phyloP scores from a whole-genome alignment of 1,284 basidiomycete species.

The Cutaneotrichosporon dermatis region DNA sequence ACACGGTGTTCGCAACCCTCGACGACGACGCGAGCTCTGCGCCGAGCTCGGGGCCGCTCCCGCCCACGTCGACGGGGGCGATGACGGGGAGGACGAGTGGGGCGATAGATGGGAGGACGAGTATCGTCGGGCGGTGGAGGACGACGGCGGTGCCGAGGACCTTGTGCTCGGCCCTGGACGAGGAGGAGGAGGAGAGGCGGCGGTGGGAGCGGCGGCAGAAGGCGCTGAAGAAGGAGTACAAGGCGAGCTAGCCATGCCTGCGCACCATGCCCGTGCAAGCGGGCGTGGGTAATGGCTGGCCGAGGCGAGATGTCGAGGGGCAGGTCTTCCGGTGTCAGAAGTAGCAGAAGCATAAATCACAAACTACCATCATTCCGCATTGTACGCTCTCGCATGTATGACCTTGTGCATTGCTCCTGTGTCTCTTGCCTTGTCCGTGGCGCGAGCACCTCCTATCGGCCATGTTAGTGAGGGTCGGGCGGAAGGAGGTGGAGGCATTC shows the following conservation, averaged over 20 bases:
- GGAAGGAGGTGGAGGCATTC: no score
- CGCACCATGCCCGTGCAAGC: neutral
- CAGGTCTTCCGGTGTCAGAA: no score
- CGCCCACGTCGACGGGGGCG: conserved; percentile 23
- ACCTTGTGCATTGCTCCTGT: no score
- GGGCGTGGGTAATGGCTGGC: neutral
- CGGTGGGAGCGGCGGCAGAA: conserved; percentile 21
- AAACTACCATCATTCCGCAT: no score
- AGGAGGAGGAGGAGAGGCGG: conserved; percentile 45
- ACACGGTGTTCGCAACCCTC: conserved; percentile 30
- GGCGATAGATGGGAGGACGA: conserved; percentile 45
- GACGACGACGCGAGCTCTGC: conserved; percentile 28
- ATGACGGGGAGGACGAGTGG: conserved; percentile 27
- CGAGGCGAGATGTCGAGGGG: no score
- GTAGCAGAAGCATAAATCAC: no score
- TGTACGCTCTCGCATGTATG: no score
- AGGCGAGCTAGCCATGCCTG: no score
- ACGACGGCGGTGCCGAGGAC: conserved; percentile 46
- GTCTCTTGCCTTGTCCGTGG: no score
- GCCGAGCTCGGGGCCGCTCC: conserved; percentile 25
- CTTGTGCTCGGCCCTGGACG: conserved; percentile 47
- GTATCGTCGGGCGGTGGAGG: conserved; percentile 42
- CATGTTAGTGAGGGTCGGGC: no score
- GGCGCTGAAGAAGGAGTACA: neutral
- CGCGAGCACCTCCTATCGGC: no score